Base-by-base conservation (phyloP, 2,329 filamentous ascomycete species). In the Sporothrix brunneoviolacea region DNA sequence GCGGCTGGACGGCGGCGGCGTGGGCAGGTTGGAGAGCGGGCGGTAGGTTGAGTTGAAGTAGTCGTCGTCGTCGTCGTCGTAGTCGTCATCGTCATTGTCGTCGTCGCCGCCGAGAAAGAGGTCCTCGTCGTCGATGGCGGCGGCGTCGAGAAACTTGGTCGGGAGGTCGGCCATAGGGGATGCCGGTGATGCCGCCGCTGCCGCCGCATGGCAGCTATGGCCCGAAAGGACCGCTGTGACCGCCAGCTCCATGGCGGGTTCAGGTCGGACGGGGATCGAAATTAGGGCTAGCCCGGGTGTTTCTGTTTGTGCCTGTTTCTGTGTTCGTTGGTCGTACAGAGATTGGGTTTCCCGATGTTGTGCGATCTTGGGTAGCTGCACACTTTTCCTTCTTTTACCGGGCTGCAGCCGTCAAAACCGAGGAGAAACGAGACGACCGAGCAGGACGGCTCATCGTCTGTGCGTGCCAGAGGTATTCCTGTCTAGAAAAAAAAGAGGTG, bases 11-110 rank as follows among this genome's bases (percentile, higher is more conserved):
- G 74, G 75, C 39, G 82, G 82, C 55, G 82, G 82, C 47, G 82
- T 86, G 19, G 82, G 82, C 19, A 86, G 73, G 63, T 82, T 83
- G 27, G 82, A 85, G 46, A 86, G 71, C 9, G 82, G 82, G 42
- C 80, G 76, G 65, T 85, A 86, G 56, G 80, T 82, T 54, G 70
- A 69, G 50, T 66, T 63, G 60, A 82, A 81, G 65, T 78, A 80
- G 55, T 72, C 71, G 53, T 74, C 70, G 60, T 74, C 72, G 55
- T 71, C 69, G 59, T 75, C 73, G 56, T 69, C 70, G 50, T 75
- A 71, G 59, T 75, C 70, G 54, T 71, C 68, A 38, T 48, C 38
- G 18, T 30, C 36, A 4, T 33, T 7, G 36, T 48, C 19, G 9
- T 46, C 21, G n/a, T 35, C 42, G 33, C 38, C 44, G 21, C 37